A percentile compares a stretch with the other conserved stretches of the same genome.
phyloP scores from a whole-genome alignment of 2,329 filamentous ascomycete species.

The Trichoderma breve region DNA sequence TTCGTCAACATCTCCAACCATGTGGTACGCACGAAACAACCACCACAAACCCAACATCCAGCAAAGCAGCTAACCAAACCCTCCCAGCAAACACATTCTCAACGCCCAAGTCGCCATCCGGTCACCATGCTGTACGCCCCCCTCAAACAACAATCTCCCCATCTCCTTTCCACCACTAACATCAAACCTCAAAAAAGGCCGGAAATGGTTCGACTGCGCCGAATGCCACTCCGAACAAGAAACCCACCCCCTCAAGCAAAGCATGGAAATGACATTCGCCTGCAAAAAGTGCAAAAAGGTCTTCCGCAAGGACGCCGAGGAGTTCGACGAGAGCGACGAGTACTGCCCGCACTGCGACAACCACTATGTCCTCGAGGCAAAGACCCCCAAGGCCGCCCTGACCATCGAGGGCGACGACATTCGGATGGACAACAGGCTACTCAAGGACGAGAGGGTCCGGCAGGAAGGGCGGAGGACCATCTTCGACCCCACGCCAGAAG shows the following conservation, averaged over 20 bases:
- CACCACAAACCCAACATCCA: background rate
- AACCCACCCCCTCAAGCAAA: slow-evolving; percentile 71
- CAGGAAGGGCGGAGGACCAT: slow-evolving; percentile 59
- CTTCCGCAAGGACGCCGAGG: slow-evolving; percentile 88
- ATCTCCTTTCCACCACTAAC: slow-evolving; percentile 23
- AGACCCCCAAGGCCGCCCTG: slow-evolving; percentile 77
- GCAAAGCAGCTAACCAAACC: background rate
- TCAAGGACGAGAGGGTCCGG: slow-evolving; percentile 82
- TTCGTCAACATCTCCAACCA: background rate
- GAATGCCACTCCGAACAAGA: slow-evolving; percentile 88
- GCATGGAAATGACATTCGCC: slow-evolving; percentile 85
- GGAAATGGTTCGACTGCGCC: slow-evolving; percentile 98
- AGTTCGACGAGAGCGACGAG: slow-evolving; percentile 96
- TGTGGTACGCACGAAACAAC: slow-evolving; percentile 15
- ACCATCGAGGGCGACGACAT: slow-evolving; percentile 90
- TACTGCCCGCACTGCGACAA: slow-evolving; percentile 99
- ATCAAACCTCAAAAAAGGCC: slow-evolving; percentile 57
- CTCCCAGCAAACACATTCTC: slow-evolving; percentile 85
- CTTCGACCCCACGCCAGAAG: slow-evolving; percentile 73
- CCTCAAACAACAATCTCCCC: background rate
- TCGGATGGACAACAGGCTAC: slow-evolving; percentile 81
- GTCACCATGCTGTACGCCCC: slow-evolving; percentile 81
- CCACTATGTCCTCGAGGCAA: slow-evolving; percentile 90
- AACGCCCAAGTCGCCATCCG: slow-evolving; percentile 97
- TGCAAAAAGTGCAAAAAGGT: slow-evolving; percentile 99